These are phyloP conservation scores for Ophiocordyceps camponoti-leonardi DNA, from an alignment of 2,329 filamentous ascomycete genomes.

Conservation along the genomic window DNA sequence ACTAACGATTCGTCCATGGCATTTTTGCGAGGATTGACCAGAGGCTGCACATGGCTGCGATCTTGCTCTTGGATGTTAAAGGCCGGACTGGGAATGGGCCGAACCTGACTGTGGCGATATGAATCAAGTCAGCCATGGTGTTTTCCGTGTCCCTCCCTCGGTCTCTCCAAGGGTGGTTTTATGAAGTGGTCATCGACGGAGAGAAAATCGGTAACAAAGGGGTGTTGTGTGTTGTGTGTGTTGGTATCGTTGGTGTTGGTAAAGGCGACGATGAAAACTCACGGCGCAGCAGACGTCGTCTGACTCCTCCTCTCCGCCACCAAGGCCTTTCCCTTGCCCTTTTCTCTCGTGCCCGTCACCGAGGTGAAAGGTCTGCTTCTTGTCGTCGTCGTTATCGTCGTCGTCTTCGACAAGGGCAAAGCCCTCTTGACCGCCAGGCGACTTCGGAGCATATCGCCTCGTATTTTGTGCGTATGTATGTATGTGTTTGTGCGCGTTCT, in stretches of 20 bases:
- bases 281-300: conserved; percentile 33
- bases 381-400: too few species aligned
- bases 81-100: conserved; percentile 45
- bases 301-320: conserved; percentile 25
- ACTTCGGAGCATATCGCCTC: conserved; percentile 29
- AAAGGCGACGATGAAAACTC: conserved; percentile 18
- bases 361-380: too few species aligned
- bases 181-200: too few species aligned
- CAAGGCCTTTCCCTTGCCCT: conserved; percentile 18
- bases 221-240: too few species aligned
- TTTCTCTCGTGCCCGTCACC: too few species aligned
- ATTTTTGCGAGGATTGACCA: conserved; percentile 39
- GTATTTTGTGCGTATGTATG: too few species aligned
- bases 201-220: neutral
- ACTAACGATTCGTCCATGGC: conserved; percentile 70
- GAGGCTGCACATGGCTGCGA: conserved; percentile 49
- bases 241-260: too few species aligned
- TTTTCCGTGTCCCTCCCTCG: too few species aligned
- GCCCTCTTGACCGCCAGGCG: conserved; percentile 21
- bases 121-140: neutral
- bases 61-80: conserved; percentile 32
- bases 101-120: conserved; percentile 17
- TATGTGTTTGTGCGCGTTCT: too few species aligned
- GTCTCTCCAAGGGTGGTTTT: too few species aligned
- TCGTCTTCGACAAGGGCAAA: conserved; percentile 21